phyloP scores from a whole-genome alignment of 805 yeast species.

The Starmerella cellae region DNA sequence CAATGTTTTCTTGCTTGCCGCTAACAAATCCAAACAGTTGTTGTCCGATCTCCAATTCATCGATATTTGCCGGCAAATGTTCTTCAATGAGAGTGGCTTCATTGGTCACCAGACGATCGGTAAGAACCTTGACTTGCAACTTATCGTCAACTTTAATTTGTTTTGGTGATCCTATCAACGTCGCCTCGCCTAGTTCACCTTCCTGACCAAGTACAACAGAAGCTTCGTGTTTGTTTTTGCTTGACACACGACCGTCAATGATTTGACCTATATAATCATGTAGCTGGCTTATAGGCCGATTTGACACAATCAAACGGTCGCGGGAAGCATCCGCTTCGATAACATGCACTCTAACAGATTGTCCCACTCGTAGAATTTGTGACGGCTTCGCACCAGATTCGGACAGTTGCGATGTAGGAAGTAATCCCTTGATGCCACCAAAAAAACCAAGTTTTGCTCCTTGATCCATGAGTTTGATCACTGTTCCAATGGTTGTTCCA shows the following conservation, averaged over 20 bases:
- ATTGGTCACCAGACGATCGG: conserved; percentile 44
- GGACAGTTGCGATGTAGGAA: conserved; percentile 80
- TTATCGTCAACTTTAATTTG: conserved; percentile 48
- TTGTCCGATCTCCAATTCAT: conserved; percentile 42
- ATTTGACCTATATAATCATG: conserved; percentile 7
- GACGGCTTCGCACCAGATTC: conserved; percentile 72
- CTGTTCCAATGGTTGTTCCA: conserved; percentile 53
- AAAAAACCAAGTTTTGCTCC: conserved; percentile 82
- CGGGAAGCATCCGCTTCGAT: conserved; percentile 42
- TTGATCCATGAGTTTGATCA: conserved; percentile 51
- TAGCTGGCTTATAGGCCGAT: conserved; percentile 4
- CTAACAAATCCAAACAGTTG: conserved; percentile 61
- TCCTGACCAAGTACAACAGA: conserved; percentile 48
- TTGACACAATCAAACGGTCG: conserved; percentile 50
- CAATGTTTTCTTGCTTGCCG: conserved; percentile 55
- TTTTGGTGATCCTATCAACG: conserved; percentile 45
- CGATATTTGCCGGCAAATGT: conserved; percentile 44
- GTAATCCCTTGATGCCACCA: conserved; percentile 60
- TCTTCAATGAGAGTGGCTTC: conserved; percentile 57
- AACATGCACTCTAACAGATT: conserved; percentile 63
- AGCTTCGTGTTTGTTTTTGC: conserved; percentile 61
- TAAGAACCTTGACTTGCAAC: conserved; percentile 50
- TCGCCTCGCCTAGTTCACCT: conserved; percentile 46
- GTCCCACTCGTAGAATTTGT: conserved; percentile 70
- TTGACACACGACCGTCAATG: conserved; percentile 35